Conservation (phyloP, 176 grass and related monocot genomes). For the Guadua angustifolia region DNA sequence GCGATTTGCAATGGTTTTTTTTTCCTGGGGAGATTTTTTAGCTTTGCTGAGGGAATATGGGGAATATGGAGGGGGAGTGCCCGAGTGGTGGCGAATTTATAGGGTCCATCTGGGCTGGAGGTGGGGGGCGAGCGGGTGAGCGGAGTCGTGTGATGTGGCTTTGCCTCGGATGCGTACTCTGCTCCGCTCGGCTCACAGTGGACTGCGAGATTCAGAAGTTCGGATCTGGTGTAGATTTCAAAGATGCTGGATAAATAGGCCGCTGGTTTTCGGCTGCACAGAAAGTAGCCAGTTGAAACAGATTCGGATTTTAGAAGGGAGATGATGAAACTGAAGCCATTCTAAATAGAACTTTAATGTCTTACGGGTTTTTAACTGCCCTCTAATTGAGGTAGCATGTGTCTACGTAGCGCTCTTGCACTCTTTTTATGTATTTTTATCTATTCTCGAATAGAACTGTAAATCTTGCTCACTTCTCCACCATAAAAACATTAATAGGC, state of each 20-base stretch:
- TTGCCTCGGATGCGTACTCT: too few relatives aligned
- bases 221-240: constrained; percentile 22
- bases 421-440: too few relatives aligned
- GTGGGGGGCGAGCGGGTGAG: background rate
- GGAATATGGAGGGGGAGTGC: background rate
- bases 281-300: too few relatives aligned
- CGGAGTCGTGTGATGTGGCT: too few relatives aligned
- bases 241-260: background rate
- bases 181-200: background rate
- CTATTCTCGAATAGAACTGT: too few relatives aligned
- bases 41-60: background rate
- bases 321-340: too few relatives aligned
- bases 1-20: background rate
- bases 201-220: constrained; percentile 10
- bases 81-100: constrained; percentile 38
- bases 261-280: too few relatives aligned
- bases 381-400: background rate
- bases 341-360: too few relatives aligned
- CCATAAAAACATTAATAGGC: too few relatives aligned
- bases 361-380: background rate
- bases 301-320: too few relatives aligned
- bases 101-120: constrained; percentile 22
- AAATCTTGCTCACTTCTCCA: too few relatives aligned
- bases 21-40: background rate
- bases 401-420: too few relatives aligned